Evolutionary conservation across 2,329 filamentous ascomycete genomes (phyloP).

Genomic region (Alternaria gansuensis): DNA sequence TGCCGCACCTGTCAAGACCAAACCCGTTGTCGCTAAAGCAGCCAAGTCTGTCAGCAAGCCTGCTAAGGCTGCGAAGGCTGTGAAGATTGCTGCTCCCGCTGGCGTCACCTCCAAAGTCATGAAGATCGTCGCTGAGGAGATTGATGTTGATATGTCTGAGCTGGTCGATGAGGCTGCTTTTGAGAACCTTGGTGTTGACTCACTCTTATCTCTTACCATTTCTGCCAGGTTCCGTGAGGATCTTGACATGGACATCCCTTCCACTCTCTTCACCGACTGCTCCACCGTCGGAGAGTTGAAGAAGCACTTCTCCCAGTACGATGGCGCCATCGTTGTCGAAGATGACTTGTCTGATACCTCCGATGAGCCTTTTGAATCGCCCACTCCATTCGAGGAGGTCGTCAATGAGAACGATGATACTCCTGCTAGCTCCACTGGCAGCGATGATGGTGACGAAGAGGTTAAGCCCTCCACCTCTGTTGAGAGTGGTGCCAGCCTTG

Average conservation of each 20-base stretch:
- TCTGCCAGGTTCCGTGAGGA: slow-evolving; percentile 70
- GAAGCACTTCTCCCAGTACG: slow-evolving; percentile 62
- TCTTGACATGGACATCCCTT: slow-evolving; percentile 66
- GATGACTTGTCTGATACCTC: slow-evolving; percentile 55
- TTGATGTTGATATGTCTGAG: slow-evolving; percentile 66
- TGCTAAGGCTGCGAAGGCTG: slow-evolving; percentile 58
- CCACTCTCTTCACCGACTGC: slow-evolving; percentile 67
- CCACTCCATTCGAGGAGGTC: slow-evolving; percentile 56
- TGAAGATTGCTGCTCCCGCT: slow-evolving; percentile 56
- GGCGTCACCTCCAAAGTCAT: slow-evolving; percentile 65
- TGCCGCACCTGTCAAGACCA: slow-evolving; percentile 44
- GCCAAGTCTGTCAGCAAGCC: slow-evolving; percentile 61
- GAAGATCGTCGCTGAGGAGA: slow-evolving; percentile 73
- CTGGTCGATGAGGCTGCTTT: slow-evolving; percentile 68
- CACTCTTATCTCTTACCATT: slow-evolving; percentile 68
- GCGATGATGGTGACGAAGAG: slow-evolving; percentile 54
- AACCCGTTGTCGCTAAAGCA: slow-evolving; percentile 46
- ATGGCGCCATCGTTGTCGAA: slow-evolving; percentile 53
- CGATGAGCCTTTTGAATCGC: slow-evolving; percentile 50
- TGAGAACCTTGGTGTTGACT: slow-evolving; percentile 70
- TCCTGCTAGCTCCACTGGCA: slow-evolving; percentile 60
- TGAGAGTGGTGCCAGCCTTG: slow-evolving; percentile 56
- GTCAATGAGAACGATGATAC: slow-evolving; percentile 51
- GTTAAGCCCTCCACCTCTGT: slow-evolving; percentile 46
- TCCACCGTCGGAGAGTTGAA: slow-evolving; percentile 69